Percentiles rank a stretch among this genome's conserved stretches.
phyloP scores from a whole-genome alignment of 306 rosid species.

The Glycine latifolia region DNA sequence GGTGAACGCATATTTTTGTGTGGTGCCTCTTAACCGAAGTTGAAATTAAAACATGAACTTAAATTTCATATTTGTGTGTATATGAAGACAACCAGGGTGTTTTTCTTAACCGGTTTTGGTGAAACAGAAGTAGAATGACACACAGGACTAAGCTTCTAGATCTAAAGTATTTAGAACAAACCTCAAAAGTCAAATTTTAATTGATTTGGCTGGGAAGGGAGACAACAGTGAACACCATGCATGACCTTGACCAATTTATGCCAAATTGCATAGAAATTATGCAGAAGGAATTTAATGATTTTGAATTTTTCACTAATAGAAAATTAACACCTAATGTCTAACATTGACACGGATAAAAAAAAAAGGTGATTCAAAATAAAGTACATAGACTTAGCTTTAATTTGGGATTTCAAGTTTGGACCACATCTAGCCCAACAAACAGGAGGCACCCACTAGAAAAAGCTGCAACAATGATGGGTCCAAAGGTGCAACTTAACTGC shows the following conservation, averaged over 20 bases:
- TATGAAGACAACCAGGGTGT: neutral
- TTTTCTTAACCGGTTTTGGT: neutral
- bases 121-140: neutral
- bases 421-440: too few species aligned
- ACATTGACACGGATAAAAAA: too few species aligned
- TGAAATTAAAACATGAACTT: neutral
- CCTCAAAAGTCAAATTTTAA: slow-evolving; percentile 10
- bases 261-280: neutral
- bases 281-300: neutral
- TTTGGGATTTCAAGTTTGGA: too few species aligned
- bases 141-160: neutral
- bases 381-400: too few species aligned
- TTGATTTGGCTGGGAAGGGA: neutral
- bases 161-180: neutral
- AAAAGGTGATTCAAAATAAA: too few species aligned
- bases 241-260: slow-evolving; percentile 2
- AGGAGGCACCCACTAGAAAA: too few species aligned
- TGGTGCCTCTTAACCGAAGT: neutral
- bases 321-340: too few species aligned
- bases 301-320: too few species aligned
- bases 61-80: neutral
- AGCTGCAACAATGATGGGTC: too few species aligned
- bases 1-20: too few species aligned
- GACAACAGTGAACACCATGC: neutral
- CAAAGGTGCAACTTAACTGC: too few species aligned